phyloP scores from a whole-genome alignment of 129 eudicot genomes.

The Oenanthe sinensis region DNA sequence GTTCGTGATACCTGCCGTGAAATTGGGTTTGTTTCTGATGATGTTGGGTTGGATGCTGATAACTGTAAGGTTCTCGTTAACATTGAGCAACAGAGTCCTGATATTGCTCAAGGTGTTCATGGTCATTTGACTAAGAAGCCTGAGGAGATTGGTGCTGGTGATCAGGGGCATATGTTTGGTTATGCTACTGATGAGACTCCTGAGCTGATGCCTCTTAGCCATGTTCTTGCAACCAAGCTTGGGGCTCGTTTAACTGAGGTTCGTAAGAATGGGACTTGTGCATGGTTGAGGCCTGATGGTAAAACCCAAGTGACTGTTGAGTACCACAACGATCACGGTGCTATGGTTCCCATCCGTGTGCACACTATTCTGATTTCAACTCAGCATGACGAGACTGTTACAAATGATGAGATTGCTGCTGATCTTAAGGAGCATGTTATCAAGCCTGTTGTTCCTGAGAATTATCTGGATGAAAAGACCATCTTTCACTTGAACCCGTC shows the following conservation, averaged over 20 bases:
- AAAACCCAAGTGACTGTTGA: constrained; percentile 63
- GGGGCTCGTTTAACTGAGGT: constrained; percentile 56
- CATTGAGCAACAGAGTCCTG: constrained; percentile 19
- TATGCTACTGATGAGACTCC: constrained; percentile 66
- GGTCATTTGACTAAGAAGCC: constrained; percentile 29
- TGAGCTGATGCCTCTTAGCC: constrained; percentile 56
- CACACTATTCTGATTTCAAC: constrained; percentile 62
- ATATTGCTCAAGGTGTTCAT: constrained; percentile 25
- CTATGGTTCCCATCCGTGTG: constrained; percentile 52
- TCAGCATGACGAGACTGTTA: constrained; percentile 57
- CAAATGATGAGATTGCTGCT: constrained; percentile 55
- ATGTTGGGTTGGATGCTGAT: constrained; percentile 27
- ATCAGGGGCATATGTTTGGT: constrained; percentile 62
- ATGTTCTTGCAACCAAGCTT: constrained; percentile 53
- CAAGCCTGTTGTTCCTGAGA: constrained; percentile 44
- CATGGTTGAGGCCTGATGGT: constrained; percentile 65
- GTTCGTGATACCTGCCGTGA: constrained; percentile 26
- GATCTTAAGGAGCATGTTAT: constrained; percentile 58
- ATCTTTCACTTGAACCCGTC: constrained; percentile 64
- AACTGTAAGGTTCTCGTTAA: constrained; percentile 23
- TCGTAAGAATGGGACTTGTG: constrained; percentile 48
- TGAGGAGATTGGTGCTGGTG: constrained; percentile 69
- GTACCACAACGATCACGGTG: constrained; percentile 51
- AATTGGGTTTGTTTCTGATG: constrained; percentile 25
- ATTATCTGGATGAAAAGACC: constrained; percentile 57